Evolutionary conservation across 495 filamentous ascomycete species (phyloP).

Genomic region (Bacidia rubella): DNA sequence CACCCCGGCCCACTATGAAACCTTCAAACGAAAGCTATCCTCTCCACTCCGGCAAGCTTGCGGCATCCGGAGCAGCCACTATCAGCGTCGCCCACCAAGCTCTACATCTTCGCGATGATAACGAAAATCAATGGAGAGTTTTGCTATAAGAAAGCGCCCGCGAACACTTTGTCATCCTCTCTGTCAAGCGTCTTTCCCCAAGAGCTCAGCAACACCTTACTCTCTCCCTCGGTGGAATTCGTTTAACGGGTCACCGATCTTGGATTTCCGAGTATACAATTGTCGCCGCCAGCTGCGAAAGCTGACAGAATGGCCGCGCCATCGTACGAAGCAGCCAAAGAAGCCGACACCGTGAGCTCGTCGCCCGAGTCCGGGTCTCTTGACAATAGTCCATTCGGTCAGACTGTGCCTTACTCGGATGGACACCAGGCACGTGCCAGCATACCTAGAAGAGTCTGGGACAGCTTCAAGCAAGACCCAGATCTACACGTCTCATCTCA

Average conservation of each 20-base stretch:
- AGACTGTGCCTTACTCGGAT: conserved; percentile 6
- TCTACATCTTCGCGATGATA: neutral
- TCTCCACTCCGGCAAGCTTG: neutral
- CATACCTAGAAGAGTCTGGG: conserved; percentile 35
- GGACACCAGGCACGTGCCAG: neutral
- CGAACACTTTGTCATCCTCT: neutral
- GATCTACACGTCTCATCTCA: conserved; percentile 45
- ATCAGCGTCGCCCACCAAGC: neutral
- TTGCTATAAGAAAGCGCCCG: neutral
- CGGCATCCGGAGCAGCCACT: neutral
- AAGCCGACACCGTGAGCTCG: conserved; percentile 3
- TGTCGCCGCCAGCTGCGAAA: neutral
- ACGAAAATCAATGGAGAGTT: neutral
- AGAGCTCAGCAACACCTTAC: neutral
- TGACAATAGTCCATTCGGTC: conserved; percentile 8
- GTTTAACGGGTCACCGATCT: neutral
- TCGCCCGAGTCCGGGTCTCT: conserved; percentile 13
- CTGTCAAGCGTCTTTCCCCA: neutral
- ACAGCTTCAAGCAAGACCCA: conserved; percentile 77
- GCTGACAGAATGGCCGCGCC: conserved; percentile 7
- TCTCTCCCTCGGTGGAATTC: no score
- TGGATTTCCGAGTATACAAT: neutral
- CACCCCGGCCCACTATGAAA: neutral
- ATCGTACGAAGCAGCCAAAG: conserved; percentile 6
- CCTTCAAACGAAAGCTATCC: neutral